These are phyloP conservation scores for Alternaria sp. DNA, from an alignment of 2,329 filamentous ascomycete genomes.

Conservation along the genomic window DNA sequence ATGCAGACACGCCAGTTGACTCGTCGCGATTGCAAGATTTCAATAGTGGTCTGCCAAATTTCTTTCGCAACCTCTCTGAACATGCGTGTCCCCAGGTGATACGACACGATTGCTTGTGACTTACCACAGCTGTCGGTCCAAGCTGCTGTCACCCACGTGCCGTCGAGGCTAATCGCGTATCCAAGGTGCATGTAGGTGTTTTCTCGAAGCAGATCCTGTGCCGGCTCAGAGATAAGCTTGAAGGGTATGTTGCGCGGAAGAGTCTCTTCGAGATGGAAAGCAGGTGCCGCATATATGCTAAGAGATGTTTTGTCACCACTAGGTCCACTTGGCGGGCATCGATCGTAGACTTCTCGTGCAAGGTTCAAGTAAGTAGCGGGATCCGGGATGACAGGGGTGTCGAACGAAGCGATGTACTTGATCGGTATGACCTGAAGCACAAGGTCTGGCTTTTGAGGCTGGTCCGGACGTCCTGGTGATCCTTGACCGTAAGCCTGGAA, in stretches of 20 bases:
- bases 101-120: slow-evolving; percentile 76
- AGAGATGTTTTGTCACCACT: slow-evolving; percentile 56
- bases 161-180: slow-evolving; percentile 78
- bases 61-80: slow-evolving; percentile 74
- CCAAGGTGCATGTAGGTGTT: slow-evolving; percentile 83
- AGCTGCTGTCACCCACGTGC: slow-evolving; percentile 78
- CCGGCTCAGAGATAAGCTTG: slow-evolving; percentile 72
- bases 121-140: slow-evolving; percentile 83
- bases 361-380: slow-evolving; percentile 68
- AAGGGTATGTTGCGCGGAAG: slow-evolving; percentile 78
- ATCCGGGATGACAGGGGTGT: slow-evolving; percentile 68
- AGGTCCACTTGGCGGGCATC: slow-evolving; percentile 64
- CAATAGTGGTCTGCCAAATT: slow-evolving; percentile 79
- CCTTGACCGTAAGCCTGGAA: slow-evolving; percentile 69
- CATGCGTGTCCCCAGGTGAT: slow-evolving; percentile 70
- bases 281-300: slow-evolving; percentile 67
- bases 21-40: slow-evolving; percentile 73
- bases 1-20: slow-evolving; percentile 82
- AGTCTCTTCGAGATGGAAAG: slow-evolving; percentile 75
- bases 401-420: slow-evolving; percentile 70
- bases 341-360: slow-evolving; percentile 79
- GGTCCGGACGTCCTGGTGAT: slow-evolving; percentile 54
- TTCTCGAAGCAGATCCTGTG: slow-evolving; percentile 76
- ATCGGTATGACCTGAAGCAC: slow-evolving; percentile 79
- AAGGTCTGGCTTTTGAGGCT: slow-evolving; percentile 62